A percentile compares a stretch with the other conserved stretches of the same genome.
phyloP scores from a whole-genome alignment of 2,329 filamentous ascomycete species.

The Diaporthe sp. region DNA sequence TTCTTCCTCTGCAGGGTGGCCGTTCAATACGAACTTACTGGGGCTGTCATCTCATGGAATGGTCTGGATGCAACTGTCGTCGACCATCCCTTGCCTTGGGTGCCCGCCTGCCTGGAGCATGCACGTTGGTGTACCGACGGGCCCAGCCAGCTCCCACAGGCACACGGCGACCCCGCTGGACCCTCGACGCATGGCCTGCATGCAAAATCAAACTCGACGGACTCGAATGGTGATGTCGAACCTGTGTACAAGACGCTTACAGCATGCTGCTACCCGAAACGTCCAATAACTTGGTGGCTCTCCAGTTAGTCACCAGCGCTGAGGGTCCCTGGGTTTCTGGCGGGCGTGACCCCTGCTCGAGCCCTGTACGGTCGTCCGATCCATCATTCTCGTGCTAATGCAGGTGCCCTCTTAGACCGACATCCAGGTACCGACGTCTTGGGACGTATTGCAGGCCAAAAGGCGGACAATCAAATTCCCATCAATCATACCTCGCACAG shows the following conservation, averaged over 20 bases:
- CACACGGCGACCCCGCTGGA: not conserved
- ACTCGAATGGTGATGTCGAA: not conserved
- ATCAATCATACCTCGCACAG: constrained; percentile 33
- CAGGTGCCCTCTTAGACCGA: constrained; percentile 30
- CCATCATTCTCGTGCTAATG: constrained; percentile 32
- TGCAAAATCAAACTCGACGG: not conserved
- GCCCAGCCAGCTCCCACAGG: not conserved
- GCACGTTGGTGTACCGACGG: not conserved
- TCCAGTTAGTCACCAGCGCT: not conserved
- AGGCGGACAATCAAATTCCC: constrained; percentile 38
- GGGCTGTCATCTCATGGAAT: not conserved
- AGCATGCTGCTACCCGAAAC: not conserved
- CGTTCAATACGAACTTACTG: not conserved
- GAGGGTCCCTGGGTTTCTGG: not conserved
- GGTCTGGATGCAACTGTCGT: not conserved
- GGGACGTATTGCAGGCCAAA: constrained; percentile 29
- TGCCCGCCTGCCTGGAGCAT: not conserved
- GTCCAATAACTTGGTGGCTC: not conserved
- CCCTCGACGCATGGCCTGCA: not conserved
- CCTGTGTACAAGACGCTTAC: not conserved
- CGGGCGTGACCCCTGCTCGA: not conserved
- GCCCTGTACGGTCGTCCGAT: constrained; percentile 28
- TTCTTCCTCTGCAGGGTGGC: not conserved
- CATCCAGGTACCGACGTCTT: constrained; percentile 36
- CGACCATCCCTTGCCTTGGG: not conserved